A percentile compares a stretch with the other conserved stretches of the same genome.
These are phyloP conservation scores for Vanilla planifolia DNA, from an alignment of 106 monocot species.

Conservation along the genomic window DNA sequence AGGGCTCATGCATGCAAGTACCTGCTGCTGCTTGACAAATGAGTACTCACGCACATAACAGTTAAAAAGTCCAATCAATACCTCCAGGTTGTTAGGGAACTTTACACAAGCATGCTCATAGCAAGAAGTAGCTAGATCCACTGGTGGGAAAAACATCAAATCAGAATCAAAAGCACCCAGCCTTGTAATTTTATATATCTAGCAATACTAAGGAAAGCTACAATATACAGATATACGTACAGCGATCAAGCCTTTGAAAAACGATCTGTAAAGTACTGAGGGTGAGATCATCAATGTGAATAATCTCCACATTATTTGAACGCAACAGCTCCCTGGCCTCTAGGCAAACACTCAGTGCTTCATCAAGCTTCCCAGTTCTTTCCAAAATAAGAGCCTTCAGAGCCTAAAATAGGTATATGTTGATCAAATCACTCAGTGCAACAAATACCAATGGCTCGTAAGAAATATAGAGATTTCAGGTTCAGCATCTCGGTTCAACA, in stretches of 20 bases:
- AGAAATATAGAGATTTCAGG: not conserved
- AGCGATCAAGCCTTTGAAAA: conserved; percentile 82
- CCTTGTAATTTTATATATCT: too few species aligned
- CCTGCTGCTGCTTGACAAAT: conserved; percentile 97
- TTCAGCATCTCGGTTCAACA: not conserved
- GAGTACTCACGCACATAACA: conserved; percentile 94
- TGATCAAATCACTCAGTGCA: not conserved
- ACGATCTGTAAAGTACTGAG: conserved; percentile 97
- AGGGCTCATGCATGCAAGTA: conserved; percentile 11
- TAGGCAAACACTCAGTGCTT: conserved; percentile 68
- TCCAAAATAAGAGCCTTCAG: conserved; percentile 95
- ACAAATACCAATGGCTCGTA: too few species aligned
- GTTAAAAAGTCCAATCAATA: conserved; percentile 94
- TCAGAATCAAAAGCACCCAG: conserved; percentile 1
- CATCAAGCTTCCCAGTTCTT: conserved; percentile 85
- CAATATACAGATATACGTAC: conserved; percentile 24
- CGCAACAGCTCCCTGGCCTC: conserved; percentile 65
- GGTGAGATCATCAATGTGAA: conserved; percentile 86
- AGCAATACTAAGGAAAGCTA: not conserved
- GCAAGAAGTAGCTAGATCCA: conserved; percentile 92
- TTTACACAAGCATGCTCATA: conserved; percentile 91
- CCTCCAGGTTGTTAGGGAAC: conserved; percentile 76
- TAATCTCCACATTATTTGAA: conserved; percentile 27
- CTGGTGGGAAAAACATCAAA: conserved; percentile 29
- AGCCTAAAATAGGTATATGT: conserved; percentile 41